Evolutionary conservation across 352 stramenopile species (phyloP).

Genomic region (Phytophthora meadii): DNA sequence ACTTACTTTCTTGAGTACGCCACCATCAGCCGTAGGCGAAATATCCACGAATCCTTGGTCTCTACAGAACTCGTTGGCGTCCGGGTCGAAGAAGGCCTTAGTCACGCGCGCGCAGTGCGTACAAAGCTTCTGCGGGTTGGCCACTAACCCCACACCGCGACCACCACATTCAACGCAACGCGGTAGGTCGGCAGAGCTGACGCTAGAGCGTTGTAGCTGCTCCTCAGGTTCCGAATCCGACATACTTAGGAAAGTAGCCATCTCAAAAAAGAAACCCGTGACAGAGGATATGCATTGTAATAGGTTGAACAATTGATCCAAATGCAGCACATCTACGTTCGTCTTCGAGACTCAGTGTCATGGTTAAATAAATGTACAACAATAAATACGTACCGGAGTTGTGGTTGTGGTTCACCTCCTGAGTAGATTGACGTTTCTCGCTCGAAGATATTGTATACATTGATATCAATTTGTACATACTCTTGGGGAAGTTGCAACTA

Average conservation of each 20-base stretch:
- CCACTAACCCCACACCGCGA: slow-evolving; percentile 71
- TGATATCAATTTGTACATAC: too few relatives aligned
- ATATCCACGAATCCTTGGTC: slow-evolving; percentile 88
- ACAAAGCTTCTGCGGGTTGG: slow-evolving; percentile 77
- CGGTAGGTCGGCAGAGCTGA: slow-evolving; percentile 41
- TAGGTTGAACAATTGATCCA: too few relatives aligned
- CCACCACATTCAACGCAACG: slow-evolving; percentile 76
- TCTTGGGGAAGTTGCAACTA: too few relatives aligned
- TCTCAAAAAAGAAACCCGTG: neutral
- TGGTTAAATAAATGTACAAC: too few relatives aligned
- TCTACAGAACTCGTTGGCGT: slow-evolving; percentile 65
- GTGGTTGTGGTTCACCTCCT: too few relatives aligned
- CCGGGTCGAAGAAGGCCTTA: slow-evolving; percentile 82
- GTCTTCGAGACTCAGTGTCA: too few relatives aligned
- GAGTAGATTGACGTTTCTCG: too few relatives aligned
- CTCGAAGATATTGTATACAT: too few relatives aligned
- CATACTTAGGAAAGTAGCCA: slow-evolving; percentile 2
- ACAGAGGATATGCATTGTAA: too few relatives aligned
- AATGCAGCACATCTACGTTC: too few relatives aligned
- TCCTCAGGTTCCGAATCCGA: slow-evolving; percentile 17
- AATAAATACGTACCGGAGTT: too few relatives aligned
- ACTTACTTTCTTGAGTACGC: slow-evolving; percentile 81
- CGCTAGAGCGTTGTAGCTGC: slow-evolving; percentile 2
- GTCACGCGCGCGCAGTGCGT: slow-evolving; percentile 71
- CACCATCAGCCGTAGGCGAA: slow-evolving; percentile 71